Conservation (phyloP, 2,329 filamentous ascomycete genomes). For the Arthrobotrys sphaeroides region DNA sequence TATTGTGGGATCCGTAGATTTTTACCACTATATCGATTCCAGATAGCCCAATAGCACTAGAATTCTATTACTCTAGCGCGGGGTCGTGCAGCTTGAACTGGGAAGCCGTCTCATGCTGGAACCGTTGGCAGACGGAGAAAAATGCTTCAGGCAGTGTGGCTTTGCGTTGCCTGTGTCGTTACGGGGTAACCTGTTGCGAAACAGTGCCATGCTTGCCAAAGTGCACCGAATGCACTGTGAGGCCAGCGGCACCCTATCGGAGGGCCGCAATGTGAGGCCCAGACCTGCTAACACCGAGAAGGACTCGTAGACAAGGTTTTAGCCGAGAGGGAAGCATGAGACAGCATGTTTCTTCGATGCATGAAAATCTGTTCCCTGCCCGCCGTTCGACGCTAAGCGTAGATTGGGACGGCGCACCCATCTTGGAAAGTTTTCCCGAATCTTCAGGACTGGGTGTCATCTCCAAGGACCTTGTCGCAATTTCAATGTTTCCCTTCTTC, state of each 20-base stretch:
- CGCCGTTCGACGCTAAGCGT: not conserved
- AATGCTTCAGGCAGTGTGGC: conserved; percentile 26
- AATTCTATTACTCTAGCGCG: conserved; percentile 2
- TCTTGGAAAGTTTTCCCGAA: not conserved
- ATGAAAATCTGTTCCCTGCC: conserved; percentile 14
- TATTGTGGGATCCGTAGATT: not conserved
- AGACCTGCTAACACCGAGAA: conserved; percentile 7
- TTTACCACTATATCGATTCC: conserved; percentile 1
- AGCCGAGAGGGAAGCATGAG: conserved; percentile 3
- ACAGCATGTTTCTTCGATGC: not conserved
- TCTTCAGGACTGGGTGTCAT: not conserved
- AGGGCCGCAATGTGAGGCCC: conserved; percentile 38
- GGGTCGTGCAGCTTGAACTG: conserved; percentile 1
- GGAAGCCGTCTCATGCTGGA: conserved; percentile 19
- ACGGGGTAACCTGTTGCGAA: conserved; percentile 31
- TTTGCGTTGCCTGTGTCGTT: conserved; percentile 39
- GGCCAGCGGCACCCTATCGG: conserved; percentile 19
- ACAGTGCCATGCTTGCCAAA: conserved; percentile 8
- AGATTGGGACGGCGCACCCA: not conserved
- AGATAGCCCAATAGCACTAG: not conserved
- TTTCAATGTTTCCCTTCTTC: not conserved
- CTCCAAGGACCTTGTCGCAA: not conserved
- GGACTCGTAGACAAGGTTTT: conserved; percentile 7
- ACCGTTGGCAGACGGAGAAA: conserved; percentile 33
- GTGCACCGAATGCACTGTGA: not conserved